Base-by-base conservation (phyloP, 345 rosid species). In the Excoecaria agallocha region DNA sequence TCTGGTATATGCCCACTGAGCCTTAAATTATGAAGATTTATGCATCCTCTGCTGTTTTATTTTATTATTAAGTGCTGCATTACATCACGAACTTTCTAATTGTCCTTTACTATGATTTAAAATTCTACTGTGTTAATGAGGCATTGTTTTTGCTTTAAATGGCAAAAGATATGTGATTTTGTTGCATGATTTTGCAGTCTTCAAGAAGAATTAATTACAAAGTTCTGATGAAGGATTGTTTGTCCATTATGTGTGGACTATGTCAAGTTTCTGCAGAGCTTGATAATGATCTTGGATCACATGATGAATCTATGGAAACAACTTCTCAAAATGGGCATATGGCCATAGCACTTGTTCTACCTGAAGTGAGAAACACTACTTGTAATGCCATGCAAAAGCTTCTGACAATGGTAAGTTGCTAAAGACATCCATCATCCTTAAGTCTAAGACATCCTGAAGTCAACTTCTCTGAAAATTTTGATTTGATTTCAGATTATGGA, bases 201-300 rank as follows among this genome's bases (percentile, higher is more conserved):
- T 89, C 98, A 66, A 87, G 97, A 82, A 89, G 73, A 85, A 79
- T 89, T 78, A 91, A 75, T 80, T 89, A 85, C 80, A 93, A 87
- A 80, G 67, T 68, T 75, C 77, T 95, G 38, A 81, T 89, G 82
- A 89, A 88, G 83, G 91, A 89, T 80, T 90, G 89, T 70, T 73
- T 93, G 68, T 81, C 87, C 43, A 64, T 85, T 59, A 65, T 89
- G 56, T 88, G 91, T 84, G 79, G 79, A 63, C 79, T 84, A 66
- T 67, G 52, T 73, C 85, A 82, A 50, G 74, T 75, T 57, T 78
- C 46, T 79, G 74, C 74, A 52, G 76, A 78, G 74, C 38, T 16
- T 20, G 57, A 46, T 59, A 35, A 49, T 55, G 75, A 71, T 64
- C 39, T 59, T 43, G 79, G 30, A 16, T 25, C 45, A 72, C 55